Evolutionary conservation across 345 rosid genomes (phyloP).

Genomic region (Eucalyptus victrix): DNA sequence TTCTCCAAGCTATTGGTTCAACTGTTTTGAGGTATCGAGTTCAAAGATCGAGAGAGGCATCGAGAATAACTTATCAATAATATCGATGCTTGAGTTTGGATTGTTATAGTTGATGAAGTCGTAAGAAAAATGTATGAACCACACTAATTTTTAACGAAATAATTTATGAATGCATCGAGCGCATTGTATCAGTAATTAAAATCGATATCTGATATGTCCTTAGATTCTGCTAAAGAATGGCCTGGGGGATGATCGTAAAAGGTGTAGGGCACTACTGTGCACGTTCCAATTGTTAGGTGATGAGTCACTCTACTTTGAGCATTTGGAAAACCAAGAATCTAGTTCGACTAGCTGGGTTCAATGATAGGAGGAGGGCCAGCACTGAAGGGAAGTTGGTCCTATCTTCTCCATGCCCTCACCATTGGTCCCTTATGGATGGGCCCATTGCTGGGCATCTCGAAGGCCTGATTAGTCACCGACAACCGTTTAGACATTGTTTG

Average conservation of each 20-base stretch:
- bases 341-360: neutral
- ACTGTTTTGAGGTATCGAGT: neutral
- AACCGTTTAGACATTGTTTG: neutral
- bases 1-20: neutral
- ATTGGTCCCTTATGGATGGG: neutral
- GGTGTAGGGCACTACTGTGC: neutral
- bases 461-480: neutral
- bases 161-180: neutral
- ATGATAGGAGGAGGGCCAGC: neutral
- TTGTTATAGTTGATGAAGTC: neutral
- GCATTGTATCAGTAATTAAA: neutral
- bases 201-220: accelerated
- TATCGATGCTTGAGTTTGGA: neutral
- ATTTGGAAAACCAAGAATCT: neutral
- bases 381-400: neutral
- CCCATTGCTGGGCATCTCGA: neutral
- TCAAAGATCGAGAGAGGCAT: neutral
- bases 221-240: neutral
- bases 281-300: neutral
- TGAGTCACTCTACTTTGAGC: neutral
- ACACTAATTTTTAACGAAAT: neutral
- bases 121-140: neutral
- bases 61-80: neutral
- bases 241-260: neutral
- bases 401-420: neutral